Percentiles rank a stretch among this genome's conserved stretches.
These are phyloP conservation scores for Backusella westeae DNA, from an alignment of 192 early-diverging fungal species.

Conservation along the genomic window DNA sequence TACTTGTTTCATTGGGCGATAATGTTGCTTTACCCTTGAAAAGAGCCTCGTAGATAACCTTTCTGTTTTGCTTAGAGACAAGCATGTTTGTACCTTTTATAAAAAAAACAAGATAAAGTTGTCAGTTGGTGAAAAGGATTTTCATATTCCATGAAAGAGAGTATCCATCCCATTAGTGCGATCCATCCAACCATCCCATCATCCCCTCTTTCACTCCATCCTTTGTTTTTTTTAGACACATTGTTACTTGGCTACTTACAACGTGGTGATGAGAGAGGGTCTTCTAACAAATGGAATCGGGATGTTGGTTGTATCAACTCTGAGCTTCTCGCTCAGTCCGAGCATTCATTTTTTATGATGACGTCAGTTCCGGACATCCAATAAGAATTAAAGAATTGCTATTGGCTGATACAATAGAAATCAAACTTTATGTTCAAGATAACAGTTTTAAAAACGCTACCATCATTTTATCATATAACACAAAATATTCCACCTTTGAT, in stretches of 20 bases:
- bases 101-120: not conserved
- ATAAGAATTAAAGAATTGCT: not conserved
- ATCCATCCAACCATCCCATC: not conserved
- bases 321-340: slow-evolving; percentile 5
- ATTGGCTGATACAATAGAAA: not conserved
- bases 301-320: not conserved
- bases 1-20: not conserved
- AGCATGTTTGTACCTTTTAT: slow-evolving; percentile 70
- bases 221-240: not conserved
- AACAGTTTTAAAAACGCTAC: no score
- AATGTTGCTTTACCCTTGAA: slow-evolving; percentile 64
- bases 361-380: not conserved
- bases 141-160: not conserved
- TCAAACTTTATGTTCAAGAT: no score
- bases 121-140: not conserved
- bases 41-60: slow-evolving; percentile 92
- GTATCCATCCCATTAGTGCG: not conserved
- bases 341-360: not conserved
- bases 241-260: not conserved
- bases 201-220: not conserved
- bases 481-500: no score
- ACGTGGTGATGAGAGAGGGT: slow-evolving; percentile 9
- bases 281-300: not conserved
- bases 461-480: no score
- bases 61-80: slow-evolving; percentile 96